Percentiles rank a stretch among this genome's conserved stretches.
These are phyloP conservation scores for Geoglossum glabrum DNA, from an alignment of 495 filamentous ascomycete species.

Conservation along the genomic window DNA sequence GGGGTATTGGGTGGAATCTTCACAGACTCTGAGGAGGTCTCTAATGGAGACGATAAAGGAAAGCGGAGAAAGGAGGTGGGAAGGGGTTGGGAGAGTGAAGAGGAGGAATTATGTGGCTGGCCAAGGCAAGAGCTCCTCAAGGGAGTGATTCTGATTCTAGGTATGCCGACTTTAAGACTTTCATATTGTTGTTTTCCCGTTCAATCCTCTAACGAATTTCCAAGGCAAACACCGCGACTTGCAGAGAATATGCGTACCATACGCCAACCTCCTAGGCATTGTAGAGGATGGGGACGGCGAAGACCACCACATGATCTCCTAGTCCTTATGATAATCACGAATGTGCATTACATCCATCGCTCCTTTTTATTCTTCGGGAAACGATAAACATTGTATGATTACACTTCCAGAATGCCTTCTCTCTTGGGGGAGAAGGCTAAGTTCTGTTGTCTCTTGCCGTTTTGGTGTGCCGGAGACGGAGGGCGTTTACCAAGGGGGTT, in stretches of 20 bases:
- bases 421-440: too few species aligned
- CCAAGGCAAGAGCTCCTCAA: slow-evolving; percentile 64
- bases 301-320: slow-evolving; percentile 1
- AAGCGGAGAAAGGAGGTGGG: slow-evolving; percentile 31
- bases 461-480: too few species aligned
- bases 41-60: slow-evolving; percentile 23
- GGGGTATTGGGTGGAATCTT: slow-evolving; percentile 56
- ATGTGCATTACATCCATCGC: not conserved
- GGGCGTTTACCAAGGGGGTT: too few species aligned
- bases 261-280: slow-evolving; percentile 52
- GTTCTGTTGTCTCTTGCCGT: too few species aligned
- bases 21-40: slow-evolving; percentile 23
- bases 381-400: not conserved
- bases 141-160: slow-evolving; percentile 76
- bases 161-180: slow-evolving; percentile 32
- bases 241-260: slow-evolving; percentile 79
- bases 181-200: not conserved
- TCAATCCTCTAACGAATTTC: not conserved
- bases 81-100: slow-evolving; percentile 29
- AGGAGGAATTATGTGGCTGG: slow-evolving; percentile 61
- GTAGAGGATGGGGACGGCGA: slow-evolving; percentile 16
- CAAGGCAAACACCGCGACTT: slow-evolving; percentile 84
- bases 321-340: not conserved
- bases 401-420: not conserved
- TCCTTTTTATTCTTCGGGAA: not conserved